Base-by-base conservation (phyloP, 768 basidiomycete species). In the Sarcomyxa edulis region DNA sequence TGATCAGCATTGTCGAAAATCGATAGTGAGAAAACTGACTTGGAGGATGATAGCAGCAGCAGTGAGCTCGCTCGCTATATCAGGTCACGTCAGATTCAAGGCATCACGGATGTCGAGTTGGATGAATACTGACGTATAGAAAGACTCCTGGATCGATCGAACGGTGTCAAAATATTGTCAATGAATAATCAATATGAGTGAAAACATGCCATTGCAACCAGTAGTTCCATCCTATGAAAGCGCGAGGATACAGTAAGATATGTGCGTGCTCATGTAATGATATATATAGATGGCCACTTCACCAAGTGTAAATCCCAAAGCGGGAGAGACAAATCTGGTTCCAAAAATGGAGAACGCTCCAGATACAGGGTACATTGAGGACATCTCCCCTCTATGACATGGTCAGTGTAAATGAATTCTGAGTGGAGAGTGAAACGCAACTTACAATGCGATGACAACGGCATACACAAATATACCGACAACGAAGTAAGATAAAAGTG, bases 271-370 rank as follows among this genome's bases (percentile, higher is more conserved):
- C 11, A 35, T 40, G 4, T 6, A 35, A 20, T 28, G 31, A 32
- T 34, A 51, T 54, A 23, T 34, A 64, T 61, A 62, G 68, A 24
- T 7, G 15, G 14, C 11, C 22, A n/a, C 36, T 59, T 33, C 48
- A 71, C 73, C 75, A 27, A 75, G 57, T 14, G 76, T 74, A 48
- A 79, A 81, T 4, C 75, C 79, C 20, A 81, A 62, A 2, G 75
- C 71, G 15, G 73, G 72, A 9, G 76, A 76, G 31, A 81, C 71
- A 42, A 81, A 80, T 21, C 78, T 68, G 14, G 66, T 59, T 1
- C 74, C 76, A 43, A 80, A 77, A 15, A 64, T 59, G 12, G 78
- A 72, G 52, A 81, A 80, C 23, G 75, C 72, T 23, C 77, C 80
- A 18, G 75, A 74, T 18, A 81, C 74, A 0, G 76, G 78, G 42